Percentiles rank a stretch among this genome's conserved stretches.
Evolutionary conservation across 805 yeast genomes (phyloP).

Genomic region (Zygotorulaspora danielsina): DNA sequence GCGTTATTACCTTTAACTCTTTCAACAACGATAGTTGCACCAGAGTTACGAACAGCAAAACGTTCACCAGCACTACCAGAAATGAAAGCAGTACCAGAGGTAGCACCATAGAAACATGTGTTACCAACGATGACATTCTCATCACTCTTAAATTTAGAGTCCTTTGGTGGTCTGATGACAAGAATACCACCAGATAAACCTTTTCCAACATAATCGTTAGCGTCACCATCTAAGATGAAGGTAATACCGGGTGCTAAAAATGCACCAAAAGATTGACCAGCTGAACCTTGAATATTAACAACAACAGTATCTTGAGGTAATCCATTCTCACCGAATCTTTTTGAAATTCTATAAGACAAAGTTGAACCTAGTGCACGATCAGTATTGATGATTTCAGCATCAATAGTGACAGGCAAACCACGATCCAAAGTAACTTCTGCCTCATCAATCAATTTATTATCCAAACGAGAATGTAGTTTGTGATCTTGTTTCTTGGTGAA

Average conservation of each 20-base stretch:
- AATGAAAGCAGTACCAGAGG: slow-evolving; percentile 88
- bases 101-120: slow-evolving; percentile 97
- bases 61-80: slow-evolving; percentile 98
- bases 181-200: slow-evolving; percentile 95
- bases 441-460: slow-evolving; percentile 93
- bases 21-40: slow-evolving; percentile 95
- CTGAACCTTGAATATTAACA: slow-evolving; percentile 85
- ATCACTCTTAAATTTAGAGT: slow-evolving; percentile 81
- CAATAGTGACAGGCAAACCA: slow-evolving; percentile 94
- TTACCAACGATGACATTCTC: slow-evolving; percentile 96
- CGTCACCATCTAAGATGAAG: slow-evolving; percentile 92
- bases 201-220: slow-evolving; percentile 96
- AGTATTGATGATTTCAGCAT: slow-evolving; percentile 88
- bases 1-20: slow-evolving; percentile 96
- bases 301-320: slow-evolving; percentile 95
- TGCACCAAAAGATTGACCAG: slow-evolving; percentile 99
- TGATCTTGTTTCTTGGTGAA: slow-evolving; percentile 93
- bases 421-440: slow-evolving; percentile 91
- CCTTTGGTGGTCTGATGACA: slow-evolving; percentile 86
- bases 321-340: slow-evolving; percentile 87
- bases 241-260: slow-evolving; percentile 95
- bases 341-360: slow-evolving; percentile 87
- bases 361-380: slow-evolving; percentile 97
- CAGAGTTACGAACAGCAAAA: slow-evolving; percentile 97
- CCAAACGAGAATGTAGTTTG: slow-evolving; percentile 85